Conservation (phyloP, 2,329 filamentous ascomycete species). For the Apiospora arundinis region DNA sequence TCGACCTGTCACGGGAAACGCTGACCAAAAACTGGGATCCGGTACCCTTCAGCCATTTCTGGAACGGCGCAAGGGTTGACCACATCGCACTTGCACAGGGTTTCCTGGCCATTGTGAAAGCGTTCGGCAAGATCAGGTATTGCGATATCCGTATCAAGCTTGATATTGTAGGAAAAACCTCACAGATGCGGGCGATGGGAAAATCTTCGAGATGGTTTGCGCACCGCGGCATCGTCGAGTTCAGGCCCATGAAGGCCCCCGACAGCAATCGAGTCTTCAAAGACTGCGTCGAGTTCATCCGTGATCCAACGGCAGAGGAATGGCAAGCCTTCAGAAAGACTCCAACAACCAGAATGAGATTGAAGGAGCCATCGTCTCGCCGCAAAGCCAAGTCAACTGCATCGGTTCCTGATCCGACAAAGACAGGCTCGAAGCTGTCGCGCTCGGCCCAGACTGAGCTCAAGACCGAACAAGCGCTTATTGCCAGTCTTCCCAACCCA, state of each 20-base stretch:
- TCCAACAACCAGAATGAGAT: conserved; percentile 44
- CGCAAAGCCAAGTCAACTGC: conserved; percentile 31
- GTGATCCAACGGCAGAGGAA: conserved; percentile 62
- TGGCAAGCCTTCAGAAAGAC: conserved; percentile 62
- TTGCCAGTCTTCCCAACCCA: conserved; percentile 22
- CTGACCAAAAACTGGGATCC: conserved; percentile 55
- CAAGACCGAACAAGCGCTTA: conserved; percentile 7
- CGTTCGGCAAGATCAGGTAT: conserved; percentile 64
- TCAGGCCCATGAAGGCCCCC: conserved; percentile 61
- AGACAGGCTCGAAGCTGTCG: background rate
- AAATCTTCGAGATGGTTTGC: conserved; percentile 65
- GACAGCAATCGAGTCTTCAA: conserved; percentile 59
- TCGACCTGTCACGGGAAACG: conserved; percentile 47
- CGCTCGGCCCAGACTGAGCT: conserved; percentile 24
- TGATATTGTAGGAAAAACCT: conserved; percentile 58
- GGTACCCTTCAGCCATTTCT: conserved; percentile 61
- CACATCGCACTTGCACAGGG: conserved; percentile 63
- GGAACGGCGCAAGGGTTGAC: conserved; percentile 65
- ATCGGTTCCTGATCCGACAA: conserved; percentile 7
- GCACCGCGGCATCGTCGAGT: conserved; percentile 60
- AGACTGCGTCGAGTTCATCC: conserved; percentile 65
- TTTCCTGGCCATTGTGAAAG: conserved; percentile 62
- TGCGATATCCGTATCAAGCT: conserved; percentile 64
- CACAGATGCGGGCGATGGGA: conserved; percentile 66
- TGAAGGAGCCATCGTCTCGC: conserved; percentile 38